Evolutionary conservation across 306 rosid species (phyloP), one percentile per base, ranked within the genome.

Genomic region (Vicia faba): DNA sequence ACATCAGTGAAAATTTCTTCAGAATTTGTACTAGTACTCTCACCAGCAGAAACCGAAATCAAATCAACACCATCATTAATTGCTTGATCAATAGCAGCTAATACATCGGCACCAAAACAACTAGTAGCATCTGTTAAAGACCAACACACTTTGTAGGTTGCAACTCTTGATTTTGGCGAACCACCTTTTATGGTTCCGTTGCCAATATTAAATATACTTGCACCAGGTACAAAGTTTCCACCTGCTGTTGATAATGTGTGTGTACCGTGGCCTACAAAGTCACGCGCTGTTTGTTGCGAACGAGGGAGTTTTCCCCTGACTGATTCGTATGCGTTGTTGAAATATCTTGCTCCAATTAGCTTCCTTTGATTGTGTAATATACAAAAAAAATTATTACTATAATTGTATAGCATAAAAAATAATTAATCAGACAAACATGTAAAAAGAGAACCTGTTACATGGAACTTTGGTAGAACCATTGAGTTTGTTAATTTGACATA

Each of bases 191-290:
- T 87, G 0, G 78, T 74, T 10, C 78, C 78, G 25, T 74, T 74
- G 11, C 78, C 78, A 35, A 31, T 35, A 2, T 51, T 60, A 23
- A 74, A 74, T 9, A 74, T 63, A 12, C 31, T 56, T 20, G 72
- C 78, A 2, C 51, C 61, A 0, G 23, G 1, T 0, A 81, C 87
- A 16, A 87, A 92, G 20, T 38, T 83, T 2, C 96, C 96, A 0
- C 88, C 98, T 0, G 93, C 93, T 0, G 89, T 92, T 20, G 98
- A 87, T 6, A 92, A 79, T 12, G 98, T 89, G 13, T 92, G 98
- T 1, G 91, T 48, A 0, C 98, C 96, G 19, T 92, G 96, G 3
- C 98, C 98, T 0, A 53, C 80, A 4, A 77, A 40, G 75, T 92
- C 98, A 1, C 95, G 77, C 0, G 85, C 79, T 13, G 81, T 77